A percentile compares a stretch with the other conserved stretches of the same genome.
These are phyloP conservation scores for Acanthamoeba rhysodes DNA, from an alignment of 208 protist genomes.

Conservation along the genomic window DNA sequence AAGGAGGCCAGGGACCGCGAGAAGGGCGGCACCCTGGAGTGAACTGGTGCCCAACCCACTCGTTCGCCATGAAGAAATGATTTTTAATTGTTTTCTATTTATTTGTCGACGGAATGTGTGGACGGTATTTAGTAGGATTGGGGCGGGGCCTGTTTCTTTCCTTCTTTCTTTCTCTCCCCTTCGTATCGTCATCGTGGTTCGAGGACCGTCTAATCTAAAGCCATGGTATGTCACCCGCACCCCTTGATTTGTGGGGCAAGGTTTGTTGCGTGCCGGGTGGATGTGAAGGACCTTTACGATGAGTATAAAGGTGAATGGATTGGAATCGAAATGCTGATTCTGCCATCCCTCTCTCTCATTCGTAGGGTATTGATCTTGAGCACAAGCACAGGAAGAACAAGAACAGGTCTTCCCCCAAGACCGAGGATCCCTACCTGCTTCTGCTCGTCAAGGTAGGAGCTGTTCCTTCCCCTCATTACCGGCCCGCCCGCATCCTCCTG, in stretches of 20 bases:
- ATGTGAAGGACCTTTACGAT: too few species aligned
- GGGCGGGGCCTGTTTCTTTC: background rate
- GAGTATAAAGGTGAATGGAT: background rate
- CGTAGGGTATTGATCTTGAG: constrained; percentile 87
- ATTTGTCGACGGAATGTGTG: constrained; percentile 4
- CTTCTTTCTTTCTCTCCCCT: constrained; percentile 63
- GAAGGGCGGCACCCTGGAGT: background rate
- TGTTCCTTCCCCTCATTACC: background rate
- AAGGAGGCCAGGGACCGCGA: background rate
- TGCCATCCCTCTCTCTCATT: background rate
- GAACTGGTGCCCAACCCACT: too few species aligned
- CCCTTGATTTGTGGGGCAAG: background rate
- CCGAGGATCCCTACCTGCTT: constrained; percentile 98
- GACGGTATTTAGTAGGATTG: constrained; percentile 22
- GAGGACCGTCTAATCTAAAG: constrained; percentile 51
- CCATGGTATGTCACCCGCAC: background rate
- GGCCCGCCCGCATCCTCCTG: background rate
- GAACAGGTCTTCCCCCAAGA: constrained; percentile 96
- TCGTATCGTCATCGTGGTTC: constrained; percentile 32
- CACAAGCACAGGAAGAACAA: constrained; percentile 78
- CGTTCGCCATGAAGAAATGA: background rate
- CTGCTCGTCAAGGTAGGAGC: constrained; percentile 96
- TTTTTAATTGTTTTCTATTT: background rate
- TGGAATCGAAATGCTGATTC: background rate
- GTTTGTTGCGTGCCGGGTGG: background rate